A percentile compares a stretch with the other conserved stretches of the same genome.
Conservation (phyloP, 2,329 filamentous ascomycete species). For the Aspergillus sp. region DNA sequence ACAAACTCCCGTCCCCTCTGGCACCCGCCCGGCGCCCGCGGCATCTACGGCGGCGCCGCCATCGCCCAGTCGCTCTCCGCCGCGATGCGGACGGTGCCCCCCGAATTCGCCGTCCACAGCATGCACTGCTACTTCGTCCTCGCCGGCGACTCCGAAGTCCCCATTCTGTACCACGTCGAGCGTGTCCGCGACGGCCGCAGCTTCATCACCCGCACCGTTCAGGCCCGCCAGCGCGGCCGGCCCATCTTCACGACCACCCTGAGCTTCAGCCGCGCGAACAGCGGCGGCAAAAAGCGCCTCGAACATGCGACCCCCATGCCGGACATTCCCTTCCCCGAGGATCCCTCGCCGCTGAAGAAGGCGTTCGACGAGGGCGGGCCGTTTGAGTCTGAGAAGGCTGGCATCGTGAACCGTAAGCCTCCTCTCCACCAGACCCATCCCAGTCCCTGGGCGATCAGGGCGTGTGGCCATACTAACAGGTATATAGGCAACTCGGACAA, state of each 20-base stretch:
- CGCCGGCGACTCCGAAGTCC: constrained; percentile 78
- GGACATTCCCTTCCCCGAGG: constrained; percentile 45
- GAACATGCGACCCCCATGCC: constrained; percentile 67
- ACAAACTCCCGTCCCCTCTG: constrained; percentile 90
- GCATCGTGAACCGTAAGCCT: constrained; percentile 54
- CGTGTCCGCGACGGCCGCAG: constrained; percentile 85
- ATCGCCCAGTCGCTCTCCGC: constrained; percentile 90
- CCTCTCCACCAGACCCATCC: neutral
- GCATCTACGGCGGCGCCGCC: constrained; percentile 89
- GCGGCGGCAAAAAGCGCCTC: constrained; percentile 54
- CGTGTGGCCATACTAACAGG: neutral
- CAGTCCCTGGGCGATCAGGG: neutral
- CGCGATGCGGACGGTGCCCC: constrained; percentile 80
- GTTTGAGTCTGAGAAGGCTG: constrained; percentile 58
- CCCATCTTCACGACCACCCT: constrained; percentile 96
- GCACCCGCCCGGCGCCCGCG: constrained; percentile 88
- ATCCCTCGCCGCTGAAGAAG: constrained; percentile 23
- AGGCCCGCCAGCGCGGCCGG: constrained; percentile 81
- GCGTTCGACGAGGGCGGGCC: constrained; percentile 43
- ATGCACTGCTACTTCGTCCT: constrained; percentile 99
- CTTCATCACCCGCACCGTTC: constrained; percentile 92
- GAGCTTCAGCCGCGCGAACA: constrained; percentile 71
- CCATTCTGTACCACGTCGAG: constrained; percentile 93
- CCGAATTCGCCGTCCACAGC: constrained; percentile 79
- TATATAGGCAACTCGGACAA: constrained; percentile 41